Base-by-base conservation (phyloP, 2,329 filamentous ascomycete species). In the Colletotrichum sp. region DNA sequence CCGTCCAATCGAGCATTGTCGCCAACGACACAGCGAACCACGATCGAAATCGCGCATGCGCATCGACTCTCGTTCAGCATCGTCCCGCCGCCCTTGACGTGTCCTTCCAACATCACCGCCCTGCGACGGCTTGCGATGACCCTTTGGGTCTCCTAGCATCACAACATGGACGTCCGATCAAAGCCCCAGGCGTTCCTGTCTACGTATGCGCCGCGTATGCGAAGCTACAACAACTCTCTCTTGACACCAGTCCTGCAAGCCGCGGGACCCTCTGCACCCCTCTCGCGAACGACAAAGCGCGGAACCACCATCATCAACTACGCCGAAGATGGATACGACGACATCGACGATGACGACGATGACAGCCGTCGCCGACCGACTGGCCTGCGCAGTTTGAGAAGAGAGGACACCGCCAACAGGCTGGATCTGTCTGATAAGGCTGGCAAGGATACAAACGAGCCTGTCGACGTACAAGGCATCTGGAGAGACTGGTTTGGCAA, bases 271-370 rank as follows among this genome's bases (percentile, higher is more conserved):
- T 83, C 90, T 4, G 92, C 91, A 29, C 90, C 93, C 51, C 86
- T 90, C 73, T 90, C 94, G 78, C 92, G 96, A 81, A 98, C 94
- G n/a, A 98, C 97, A 11, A 98, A 99, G 87, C 93, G 97, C 84
- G 97, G 97, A 72, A 98, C 97, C 3, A 97, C 95, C 38, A 94
- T 96, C 76, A 97, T 98, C 85, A 99, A 98, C 86, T 99, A 99
- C 81, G 96, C 97, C 29, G 97, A 99, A 82, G 96, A 98, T 82
- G 96, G 96, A 61, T 98, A 93, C 80, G 96, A 98, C 77, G 95
- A 96, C 79, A 83, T 90, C 71, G 90, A 92, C 47, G 90, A 93
- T 70, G 94, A 95, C 76, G 93, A 94, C 64, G 93, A 95, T 76
- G 93, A 95, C 69, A 88, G 90, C 73, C 90, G 95, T 76, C 92